Base-by-base conservation (phyloP, 345 rosid species). In the Carallia brachiata region DNA sequence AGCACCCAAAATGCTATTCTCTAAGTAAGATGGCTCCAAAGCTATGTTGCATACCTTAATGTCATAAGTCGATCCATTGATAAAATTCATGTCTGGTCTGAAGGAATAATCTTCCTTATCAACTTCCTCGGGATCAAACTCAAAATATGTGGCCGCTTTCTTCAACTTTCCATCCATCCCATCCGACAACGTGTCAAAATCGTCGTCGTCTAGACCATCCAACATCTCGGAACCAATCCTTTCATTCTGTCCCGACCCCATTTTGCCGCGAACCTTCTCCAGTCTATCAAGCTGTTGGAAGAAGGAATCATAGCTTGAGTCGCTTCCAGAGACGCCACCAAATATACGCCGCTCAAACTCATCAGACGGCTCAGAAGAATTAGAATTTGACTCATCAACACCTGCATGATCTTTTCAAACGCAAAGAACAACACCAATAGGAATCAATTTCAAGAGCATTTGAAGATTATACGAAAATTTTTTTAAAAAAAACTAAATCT, bases 151-250 rank as follows among this genome's bases (percentile, higher is more conserved):
- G 16, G 92, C 86, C 10, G 83, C 82, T 61, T 80, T 62, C 79
- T 76, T 73, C 71, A 89, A 67, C 76, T 82, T 79, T 5, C 70
- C 84, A 73, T 82, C 84, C 71, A 87, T 69, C 17, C 87, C 87
- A 78, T 90, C 88, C 0, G 80, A n/a, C 68, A 76, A 32, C 2
- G 75, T 18, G 72, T 56, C 55, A 63, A 61, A 34, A 62, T 63
- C 50, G 9, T 63, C 75, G 23, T 55, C 75, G 23, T 55, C 65
- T 2, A 54, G 17, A 19, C 15, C 76, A 52, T 55, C 74, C 61
- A 48, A 8, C 55, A 1, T 53, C 7, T 32, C 37, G 30, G 39
- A 57, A 57, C 59, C 9, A 53, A 44, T 36, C 53, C 39, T 60
- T 32, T 58, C 56, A 39, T 65, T 61, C 65, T 5, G 36, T 34